These are phyloP conservation scores for Phytophthora cryptogea DNA, from an alignment of 352 stramenopile species.

Conservation along the genomic window DNA sequence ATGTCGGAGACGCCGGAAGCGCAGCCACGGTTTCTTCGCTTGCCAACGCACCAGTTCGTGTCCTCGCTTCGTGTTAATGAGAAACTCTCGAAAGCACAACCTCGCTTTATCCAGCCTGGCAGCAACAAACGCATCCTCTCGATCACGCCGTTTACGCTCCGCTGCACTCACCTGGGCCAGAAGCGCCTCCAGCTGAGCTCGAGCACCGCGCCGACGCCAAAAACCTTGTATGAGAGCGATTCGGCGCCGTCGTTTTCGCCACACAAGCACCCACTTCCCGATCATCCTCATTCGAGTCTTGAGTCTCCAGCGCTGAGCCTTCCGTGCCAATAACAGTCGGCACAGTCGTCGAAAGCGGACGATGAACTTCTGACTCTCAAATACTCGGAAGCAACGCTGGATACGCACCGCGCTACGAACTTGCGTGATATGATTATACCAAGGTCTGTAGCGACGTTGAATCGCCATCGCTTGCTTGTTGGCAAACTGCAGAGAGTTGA, in stretches of 20 bases:
- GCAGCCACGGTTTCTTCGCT: slow-evolving; percentile 32
- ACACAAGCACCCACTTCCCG: slow-evolving; percentile 31
- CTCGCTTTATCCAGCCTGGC: slow-evolving; percentile 1
- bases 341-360: slow-evolving; percentile 39
- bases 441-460: slow-evolving; percentile 42
- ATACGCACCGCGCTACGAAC: slow-evolving; percentile 36
- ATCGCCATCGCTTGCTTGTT: slow-evolving; percentile 34
- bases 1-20: slow-evolving; percentile 24
- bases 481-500: slow-evolving; percentile 22
- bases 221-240: slow-evolving; percentile 39
- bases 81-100: slow-evolving; percentile 21
- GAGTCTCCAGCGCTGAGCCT: slow-evolving; percentile 26
- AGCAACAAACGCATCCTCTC: slow-evolving; percentile 36
- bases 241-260: slow-evolving; percentile 20
- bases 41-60: slow-evolving; percentile 28
- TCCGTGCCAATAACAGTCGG: slow-evolving; percentile 31
- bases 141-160: slow-evolving; percentile 14
- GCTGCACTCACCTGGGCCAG: slow-evolving; percentile 1
- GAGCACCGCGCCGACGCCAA: slow-evolving; percentile 32
- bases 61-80: slow-evolving; percentile 19
- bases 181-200: slow-evolving; percentile 8
- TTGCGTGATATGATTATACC: slow-evolving; percentile 15
- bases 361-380: slow-evolving; percentile 42
- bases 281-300: slow-evolving; percentile 20
- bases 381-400: slow-evolving; percentile 50